Conservation (phyloP, 495 filamentous ascomycete genomes). For the Podospora didyma region DNA sequence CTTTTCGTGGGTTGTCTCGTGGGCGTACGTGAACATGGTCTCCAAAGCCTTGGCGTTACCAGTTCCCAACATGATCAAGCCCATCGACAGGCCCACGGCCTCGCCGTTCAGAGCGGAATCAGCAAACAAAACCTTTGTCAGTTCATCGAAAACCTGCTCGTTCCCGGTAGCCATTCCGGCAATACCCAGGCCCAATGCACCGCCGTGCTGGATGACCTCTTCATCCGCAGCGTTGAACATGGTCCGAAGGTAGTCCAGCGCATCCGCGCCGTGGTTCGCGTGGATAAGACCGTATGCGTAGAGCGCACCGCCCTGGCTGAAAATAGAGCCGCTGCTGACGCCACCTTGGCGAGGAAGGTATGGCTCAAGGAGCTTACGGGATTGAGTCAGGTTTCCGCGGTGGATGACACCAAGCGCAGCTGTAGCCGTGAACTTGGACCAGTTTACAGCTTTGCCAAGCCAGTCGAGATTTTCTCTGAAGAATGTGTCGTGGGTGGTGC, state of each 20-base stretch:
- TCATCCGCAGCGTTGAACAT: constrained; percentile 84
- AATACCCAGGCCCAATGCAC: constrained; percentile 90
- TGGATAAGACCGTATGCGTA: constrained; percentile 97
- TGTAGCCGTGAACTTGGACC: constrained; percentile 99
- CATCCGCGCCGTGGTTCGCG: constrained; percentile 92
- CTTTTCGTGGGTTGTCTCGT: constrained; percentile 98
- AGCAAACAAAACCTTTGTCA: constrained; percentile 79
- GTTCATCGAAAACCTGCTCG: constrained; percentile 84
- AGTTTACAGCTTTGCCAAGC: constrained; percentile 98
- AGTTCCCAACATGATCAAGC: constrained; percentile 94
- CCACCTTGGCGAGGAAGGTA: constrained; percentile 80
- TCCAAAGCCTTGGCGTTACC: constrained; percentile 86
- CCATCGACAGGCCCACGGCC: constrained; percentile 92
- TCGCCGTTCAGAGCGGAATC: constrained; percentile 97
- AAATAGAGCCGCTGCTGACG: constrained; percentile 71
- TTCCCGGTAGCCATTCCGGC: constrained; percentile 96
- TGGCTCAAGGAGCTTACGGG: constrained; percentile 87
- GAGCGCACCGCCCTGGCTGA: constrained; percentile 92
- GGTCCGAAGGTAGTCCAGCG: constrained; percentile 79
- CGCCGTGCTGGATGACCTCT: constrained; percentile 96
- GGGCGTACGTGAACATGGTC: constrained; percentile 95
- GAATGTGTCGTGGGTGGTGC: constrained; percentile 94
- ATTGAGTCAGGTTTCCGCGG: constrained; percentile 87
- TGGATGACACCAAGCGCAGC: constrained; percentile 97
- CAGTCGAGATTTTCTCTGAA: constrained; percentile 97